A percentile compares a stretch with the other conserved stretches of the same genome.
Conservation (phyloP, 2,329 filamentous ascomycete species). For the Botrytis elliptica region DNA sequence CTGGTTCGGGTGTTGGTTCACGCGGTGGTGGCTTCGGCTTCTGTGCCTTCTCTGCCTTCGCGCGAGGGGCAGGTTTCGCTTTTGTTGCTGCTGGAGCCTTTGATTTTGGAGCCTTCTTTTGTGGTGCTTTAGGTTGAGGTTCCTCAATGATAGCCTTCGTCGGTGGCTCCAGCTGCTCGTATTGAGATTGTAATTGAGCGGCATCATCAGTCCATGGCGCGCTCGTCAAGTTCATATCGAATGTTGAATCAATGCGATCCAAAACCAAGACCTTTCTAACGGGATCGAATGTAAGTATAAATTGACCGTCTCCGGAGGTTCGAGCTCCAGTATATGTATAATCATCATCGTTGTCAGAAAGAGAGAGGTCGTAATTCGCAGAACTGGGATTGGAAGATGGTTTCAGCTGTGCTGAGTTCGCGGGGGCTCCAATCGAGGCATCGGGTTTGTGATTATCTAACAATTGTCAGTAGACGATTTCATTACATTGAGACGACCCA, state of each 20-base stretch:
- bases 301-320: conserved; percentile 55
- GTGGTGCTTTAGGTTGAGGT: conserved; percentile 25
- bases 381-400: conserved; percentile 42
- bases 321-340: conserved; percentile 62
- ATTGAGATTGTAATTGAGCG: conserved; percentile 62
- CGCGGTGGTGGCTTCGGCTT: conserved; percentile 39
- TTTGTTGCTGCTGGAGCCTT: conserved; percentile 34
- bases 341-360: conserved; percentile 50
- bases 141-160: background rate
- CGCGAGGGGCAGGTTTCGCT: conserved; percentile 35
- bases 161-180: conserved; percentile 56
- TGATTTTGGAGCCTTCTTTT: conserved; percentile 33
- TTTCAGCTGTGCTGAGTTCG: conserved; percentile 49
- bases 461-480: conserved; percentile 24
- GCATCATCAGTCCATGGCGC: conserved; percentile 64
- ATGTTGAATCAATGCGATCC: conserved; percentile 76
- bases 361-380: conserved; percentile 51
- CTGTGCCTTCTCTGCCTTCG: conserved; percentile 38
- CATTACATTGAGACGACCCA: background rate
- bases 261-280: conserved; percentile 74
- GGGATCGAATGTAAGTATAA: conserved; percentile 74
- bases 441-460: conserved; percentile 63
- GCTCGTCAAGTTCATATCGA: conserved; percentile 81
- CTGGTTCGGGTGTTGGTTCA: conserved; percentile 37
- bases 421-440: conserved; percentile 48